Percentiles rank a stretch among this genome's conserved stretches.
Conservation (phyloP, 192 early-diverging fungal species). For the Lobosporangium transversale region DNA sequence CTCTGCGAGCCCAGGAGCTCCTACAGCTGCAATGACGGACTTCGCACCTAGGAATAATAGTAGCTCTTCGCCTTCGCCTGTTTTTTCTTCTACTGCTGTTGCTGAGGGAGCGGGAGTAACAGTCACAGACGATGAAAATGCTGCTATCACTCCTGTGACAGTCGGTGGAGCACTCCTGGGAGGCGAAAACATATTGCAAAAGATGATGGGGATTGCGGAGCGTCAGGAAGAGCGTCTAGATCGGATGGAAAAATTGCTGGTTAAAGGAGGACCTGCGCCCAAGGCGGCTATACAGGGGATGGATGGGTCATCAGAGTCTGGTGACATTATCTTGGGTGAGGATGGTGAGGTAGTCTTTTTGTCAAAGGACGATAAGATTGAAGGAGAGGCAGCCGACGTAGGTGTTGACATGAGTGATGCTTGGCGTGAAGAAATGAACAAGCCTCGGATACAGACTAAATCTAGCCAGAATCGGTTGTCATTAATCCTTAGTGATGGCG, state of each 20-base stretch:
- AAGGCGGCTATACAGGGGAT: background rate
- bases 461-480: conserved; percentile 8
- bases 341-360: conserved; percentile 28
- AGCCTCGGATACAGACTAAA: background rate
- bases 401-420: conserved; percentile 12
- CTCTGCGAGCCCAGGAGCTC: background rate
- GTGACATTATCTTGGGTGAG: conserved; percentile 12
- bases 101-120: too few species aligned
- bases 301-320: background rate
- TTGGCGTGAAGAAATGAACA: conserved; percentile 21
- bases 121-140: too few species aligned
- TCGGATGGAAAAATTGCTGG: conserved; percentile 29
- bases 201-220: conserved; percentile 37
- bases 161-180: conserved; percentile 41
- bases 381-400: background rate
- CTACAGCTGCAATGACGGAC: background rate
- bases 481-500: conserved; percentile 26
- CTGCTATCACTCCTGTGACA: conserved; percentile 14
- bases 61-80: background rate
- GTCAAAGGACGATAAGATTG: background rate
- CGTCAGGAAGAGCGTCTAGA: conserved; percentile 39
- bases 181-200: conserved; percentile 36
- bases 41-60: background rate
- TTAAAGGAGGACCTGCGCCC: conserved; percentile 1
- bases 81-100: background rate